Percentiles rank a stretch among this genome's conserved stretches.
phyloP scores from a whole-genome alignment of 768 basidiomycete species.

The Daedaleopsis sinensis region DNA sequence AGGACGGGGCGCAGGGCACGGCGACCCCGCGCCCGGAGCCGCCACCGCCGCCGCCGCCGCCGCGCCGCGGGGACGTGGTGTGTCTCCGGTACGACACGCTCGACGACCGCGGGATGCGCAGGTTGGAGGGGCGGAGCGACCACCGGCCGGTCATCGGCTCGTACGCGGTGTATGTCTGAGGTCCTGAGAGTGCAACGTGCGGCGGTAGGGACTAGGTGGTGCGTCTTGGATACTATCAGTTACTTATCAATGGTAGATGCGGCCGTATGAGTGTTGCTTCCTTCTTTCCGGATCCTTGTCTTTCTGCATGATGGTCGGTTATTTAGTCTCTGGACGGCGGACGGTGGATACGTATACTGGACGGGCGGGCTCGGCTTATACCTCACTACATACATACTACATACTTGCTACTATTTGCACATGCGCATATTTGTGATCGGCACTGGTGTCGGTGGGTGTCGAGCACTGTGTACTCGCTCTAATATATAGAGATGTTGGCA shows the following conservation, averaged over 20 bases:
- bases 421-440: no score
- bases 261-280: no score
- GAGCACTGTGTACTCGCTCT: no score
- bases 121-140: conserved; percentile 78
- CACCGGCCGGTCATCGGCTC: conserved; percentile 85
- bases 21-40: conserved; percentile 16
- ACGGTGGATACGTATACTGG: no score
- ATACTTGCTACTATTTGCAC: no score
- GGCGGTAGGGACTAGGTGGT: not conserved
- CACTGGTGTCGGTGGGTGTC: no score
- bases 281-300: no score
- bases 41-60: conserved; percentile 23
- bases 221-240: not conserved
- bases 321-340: no score
- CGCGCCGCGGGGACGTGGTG: conserved; percentile 64
- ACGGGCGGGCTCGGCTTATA: no score
- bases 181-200: not conserved
- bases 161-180: conserved; percentile 64
- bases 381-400: no score
- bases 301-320: no score
- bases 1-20: conserved; percentile 16
- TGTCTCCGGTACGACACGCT: conserved; percentile 76
- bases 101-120: conserved; percentile 74
- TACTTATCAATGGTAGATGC: no score
- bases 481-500: not conserved